Conservation (phyloP, 2,329 filamentous ascomycete species). For the Biscogniauxia marginata region DNA sequence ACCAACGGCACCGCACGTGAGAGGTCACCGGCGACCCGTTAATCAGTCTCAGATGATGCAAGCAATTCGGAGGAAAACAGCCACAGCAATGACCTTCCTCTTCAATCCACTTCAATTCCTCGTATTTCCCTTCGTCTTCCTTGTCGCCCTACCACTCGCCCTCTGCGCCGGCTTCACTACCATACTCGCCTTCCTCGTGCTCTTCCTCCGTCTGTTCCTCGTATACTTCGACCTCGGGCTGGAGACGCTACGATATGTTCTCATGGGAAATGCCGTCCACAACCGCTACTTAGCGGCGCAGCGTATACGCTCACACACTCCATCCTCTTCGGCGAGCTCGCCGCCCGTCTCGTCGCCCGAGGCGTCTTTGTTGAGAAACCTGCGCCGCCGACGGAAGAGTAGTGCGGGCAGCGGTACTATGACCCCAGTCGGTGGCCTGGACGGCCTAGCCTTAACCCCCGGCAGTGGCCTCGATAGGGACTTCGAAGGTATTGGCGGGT, state of each 20-base stretch:
- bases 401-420: slow-evolving; percentile 25
- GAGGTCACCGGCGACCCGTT: neutral
- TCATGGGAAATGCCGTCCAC: slow-evolving; percentile 42
- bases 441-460: slow-evolving; percentile 41
- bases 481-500: slow-evolving; percentile 60
- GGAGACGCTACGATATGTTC: slow-evolving; percentile 55
- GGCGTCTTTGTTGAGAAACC: slow-evolving; percentile 4
- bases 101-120: slow-evolving; percentile 56
- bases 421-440: slow-evolving; percentile 21
- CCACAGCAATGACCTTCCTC: slow-evolving; percentile 24
- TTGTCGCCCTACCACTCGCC: slow-evolving; percentile 62
- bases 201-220: slow-evolving; percentile 58
- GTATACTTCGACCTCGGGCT: slow-evolving; percentile 64
- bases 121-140: slow-evolving; percentile 59
- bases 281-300: slow-evolving; percentile 27
- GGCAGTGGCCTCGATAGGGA: slow-evolving; percentile 53
- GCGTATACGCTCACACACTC: slow-evolving; percentile 12
- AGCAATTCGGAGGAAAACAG: neutral
- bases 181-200: slow-evolving; percentile 57
- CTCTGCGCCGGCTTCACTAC: slow-evolving; percentile 64
- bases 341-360: slow-evolving; percentile 23
- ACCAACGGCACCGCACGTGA: slow-evolving; percentile 1
- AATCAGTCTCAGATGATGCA: neutral
- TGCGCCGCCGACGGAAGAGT: slow-evolving; percentile 18
- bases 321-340: slow-evolving; percentile 14